phyloP scores from a whole-genome alignment of 805 yeast species.

The Candida methanosorbosa region DNA sequence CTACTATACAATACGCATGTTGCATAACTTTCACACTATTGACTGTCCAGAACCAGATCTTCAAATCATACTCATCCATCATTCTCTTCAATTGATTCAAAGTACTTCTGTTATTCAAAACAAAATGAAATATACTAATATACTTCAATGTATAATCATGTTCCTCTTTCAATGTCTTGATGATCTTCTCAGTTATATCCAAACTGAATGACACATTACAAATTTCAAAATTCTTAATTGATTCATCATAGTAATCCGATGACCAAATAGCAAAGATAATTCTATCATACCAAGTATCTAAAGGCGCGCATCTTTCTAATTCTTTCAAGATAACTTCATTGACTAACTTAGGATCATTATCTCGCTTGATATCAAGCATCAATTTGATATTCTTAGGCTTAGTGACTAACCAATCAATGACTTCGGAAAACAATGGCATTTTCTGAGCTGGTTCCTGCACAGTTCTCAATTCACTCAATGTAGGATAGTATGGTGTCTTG shows the following conservation, averaged over 20 bases:
- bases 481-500: slow-evolving; percentile 17
- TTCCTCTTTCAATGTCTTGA: slow-evolving; percentile 9
- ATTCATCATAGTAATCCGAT: slow-evolving; percentile 17
- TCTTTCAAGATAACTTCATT: slow-evolving; percentile 16
- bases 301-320: slow-evolving; percentile 11
- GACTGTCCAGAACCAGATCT: slow-evolving; percentile 29
- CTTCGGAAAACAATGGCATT: slow-evolving; percentile 22
- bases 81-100: background rate
- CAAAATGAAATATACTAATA: background rate
- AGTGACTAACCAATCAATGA: slow-evolving; percentile 29
- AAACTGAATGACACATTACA: slow-evolving; percentile 22
- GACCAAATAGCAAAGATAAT: slow-evolving; percentile 31
- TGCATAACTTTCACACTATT: slow-evolving; percentile 17
- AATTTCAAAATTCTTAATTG: slow-evolving; percentile 18
- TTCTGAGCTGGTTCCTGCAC: slow-evolving; percentile 22
- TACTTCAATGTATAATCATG: slow-evolving; percentile 7
- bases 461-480: slow-evolving; percentile 20
- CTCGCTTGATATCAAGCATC: slow-evolving; percentile 29
- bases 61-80: slow-evolving; percentile 9
- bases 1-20: slow-evolving; percentile 7
- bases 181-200: slow-evolving; percentile 12
- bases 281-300: slow-evolving; percentile 23
- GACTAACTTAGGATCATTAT: slow-evolving; percentile 20
- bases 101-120: slow-evolving; percentile 1
- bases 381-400: slow-evolving; percentile 28